Evolutionary conservation across 1,284 basidiomycete genomes (phyloP).

Genomic region (Serendipita sp.): DNA sequence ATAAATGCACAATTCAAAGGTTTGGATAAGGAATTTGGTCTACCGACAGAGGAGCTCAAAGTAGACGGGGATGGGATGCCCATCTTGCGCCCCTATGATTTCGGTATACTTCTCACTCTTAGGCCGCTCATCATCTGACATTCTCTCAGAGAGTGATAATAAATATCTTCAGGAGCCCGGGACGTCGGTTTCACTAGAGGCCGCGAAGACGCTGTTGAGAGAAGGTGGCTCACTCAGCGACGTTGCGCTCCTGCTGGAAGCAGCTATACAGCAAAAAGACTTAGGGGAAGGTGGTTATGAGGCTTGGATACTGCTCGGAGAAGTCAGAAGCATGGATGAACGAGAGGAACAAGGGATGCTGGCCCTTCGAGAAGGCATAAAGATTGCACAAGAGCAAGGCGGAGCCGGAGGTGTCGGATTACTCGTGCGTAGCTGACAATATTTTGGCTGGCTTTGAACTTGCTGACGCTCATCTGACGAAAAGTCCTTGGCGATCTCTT

Average conservation of each 20-base stretch:
- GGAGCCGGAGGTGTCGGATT: slow-evolving; percentile 63
- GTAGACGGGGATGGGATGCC: slow-evolving; percentile 66
- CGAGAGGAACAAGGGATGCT: slow-evolving; percentile 67
- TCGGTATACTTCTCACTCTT: slow-evolving; percentile 39
- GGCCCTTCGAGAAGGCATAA: slow-evolving; percentile 57
- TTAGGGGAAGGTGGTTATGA: slow-evolving; percentile 71
- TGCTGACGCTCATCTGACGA: background rate
- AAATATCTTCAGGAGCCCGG: slow-evolving; percentile 44
- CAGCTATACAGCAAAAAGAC: slow-evolving; percentile 69
- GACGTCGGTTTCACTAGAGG: slow-evolving; percentile 38
- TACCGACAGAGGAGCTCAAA: slow-evolving; percentile 27
- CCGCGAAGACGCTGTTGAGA: slow-evolving; percentile 61
- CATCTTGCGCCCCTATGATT: slow-evolving; percentile 50
- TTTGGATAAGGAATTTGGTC: slow-evolving; percentile 29
- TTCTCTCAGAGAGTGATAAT: slow-evolving; percentile 44
- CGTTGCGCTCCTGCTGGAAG: slow-evolving; percentile 72
- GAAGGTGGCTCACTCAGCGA: slow-evolving; percentile 75
- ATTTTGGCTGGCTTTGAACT: background rate
- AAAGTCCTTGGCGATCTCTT: slow-evolving; percentile 88
- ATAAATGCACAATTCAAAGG: slow-evolving; percentile 53
- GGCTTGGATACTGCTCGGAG: slow-evolving; percentile 87
- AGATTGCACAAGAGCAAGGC: slow-evolving; percentile 39
- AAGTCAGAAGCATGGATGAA: slow-evolving; percentile 95
- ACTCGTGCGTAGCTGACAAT: slow-evolving; percentile 36
- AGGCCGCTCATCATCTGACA: background rate